These are phyloP conservation scores for Fusarium sp. DNA, from an alignment of 2,329 filamentous ascomycete genomes.

Conservation along the genomic window DNA sequence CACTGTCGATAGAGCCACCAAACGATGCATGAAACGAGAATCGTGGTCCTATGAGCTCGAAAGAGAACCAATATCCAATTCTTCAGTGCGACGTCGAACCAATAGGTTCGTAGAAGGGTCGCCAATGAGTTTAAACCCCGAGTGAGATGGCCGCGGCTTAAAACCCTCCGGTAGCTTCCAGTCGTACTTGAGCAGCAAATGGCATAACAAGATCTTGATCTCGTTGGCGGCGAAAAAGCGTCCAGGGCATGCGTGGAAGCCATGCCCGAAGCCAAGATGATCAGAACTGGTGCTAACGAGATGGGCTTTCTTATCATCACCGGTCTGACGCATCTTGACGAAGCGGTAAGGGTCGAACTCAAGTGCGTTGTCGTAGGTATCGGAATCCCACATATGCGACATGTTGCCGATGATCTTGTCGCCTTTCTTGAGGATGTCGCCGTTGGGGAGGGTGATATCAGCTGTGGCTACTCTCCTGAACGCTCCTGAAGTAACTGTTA, in stretches of 20 bases:
- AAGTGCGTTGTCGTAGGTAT: conserved; percentile 8
- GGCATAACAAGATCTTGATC: conserved; percentile 63
- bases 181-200: conserved; percentile 64
- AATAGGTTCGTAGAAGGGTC: background rate
- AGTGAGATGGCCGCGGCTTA: fast-evolving
- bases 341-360: conserved; percentile 61
- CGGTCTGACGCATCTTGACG: conserved; percentile 53
- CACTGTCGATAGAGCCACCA: no score
- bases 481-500: fast-evolving
- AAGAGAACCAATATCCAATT: background rate
- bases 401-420: background rate
- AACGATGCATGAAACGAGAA: background rate
- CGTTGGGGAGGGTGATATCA: background rate
- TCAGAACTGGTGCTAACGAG: conserved; percentile 63
- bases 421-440: conserved; percentile 2
- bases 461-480: background rate
- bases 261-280: conserved; percentile 65
- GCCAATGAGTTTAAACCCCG: fast-evolving
- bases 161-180: conserved; percentile 7
- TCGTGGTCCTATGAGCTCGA: fast-evolving
- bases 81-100: background rate
- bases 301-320: conserved; percentile 46
- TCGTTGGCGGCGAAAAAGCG: conserved; percentile 66
- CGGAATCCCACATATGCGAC: background rate
- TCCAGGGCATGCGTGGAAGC: conserved; percentile 64